Conservation (phyloP, 176 grass and related monocot genomes). For the Oropetium thomaeum region DNA sequence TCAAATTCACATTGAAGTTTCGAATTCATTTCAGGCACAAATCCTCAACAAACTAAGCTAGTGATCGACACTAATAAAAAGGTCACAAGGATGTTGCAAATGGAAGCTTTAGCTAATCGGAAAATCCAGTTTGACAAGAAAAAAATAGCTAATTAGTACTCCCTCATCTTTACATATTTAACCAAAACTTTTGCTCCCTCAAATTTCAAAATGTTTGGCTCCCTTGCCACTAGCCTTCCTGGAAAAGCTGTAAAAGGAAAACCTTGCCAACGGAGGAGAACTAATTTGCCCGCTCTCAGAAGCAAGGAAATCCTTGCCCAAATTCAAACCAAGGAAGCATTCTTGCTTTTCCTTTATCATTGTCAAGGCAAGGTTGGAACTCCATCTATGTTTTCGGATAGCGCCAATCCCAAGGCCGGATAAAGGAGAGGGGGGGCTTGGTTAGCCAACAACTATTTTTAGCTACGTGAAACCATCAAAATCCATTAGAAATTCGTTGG, state of each 20-base stretch:
- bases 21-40: background rate
- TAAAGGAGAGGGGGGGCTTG: too few species aligned
- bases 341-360: background rate
- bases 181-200: background rate
- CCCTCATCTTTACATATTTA: background rate
- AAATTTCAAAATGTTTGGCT: background rate
- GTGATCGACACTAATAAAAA: background rate
- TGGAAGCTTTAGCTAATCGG: background rate
- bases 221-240: background rate
- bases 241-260: background rate
- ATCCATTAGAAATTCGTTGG: too few species aligned
- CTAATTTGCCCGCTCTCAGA: background rate
- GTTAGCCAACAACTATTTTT: too few species aligned
- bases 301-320: background rate
- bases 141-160: slow-evolving; percentile 14
- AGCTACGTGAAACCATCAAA: too few species aligned
- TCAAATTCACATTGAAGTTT: background rate
- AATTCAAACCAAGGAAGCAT: background rate
- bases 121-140: background rate
- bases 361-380: too few species aligned
- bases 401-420: too few species aligned
- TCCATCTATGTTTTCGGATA: too few species aligned
- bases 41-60: background rate
- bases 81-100: background rate
- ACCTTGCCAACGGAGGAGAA: background rate